Conservation (phyloP, 1,284 basidiomycete genomes). For the Fistulina hepatica region DNA sequence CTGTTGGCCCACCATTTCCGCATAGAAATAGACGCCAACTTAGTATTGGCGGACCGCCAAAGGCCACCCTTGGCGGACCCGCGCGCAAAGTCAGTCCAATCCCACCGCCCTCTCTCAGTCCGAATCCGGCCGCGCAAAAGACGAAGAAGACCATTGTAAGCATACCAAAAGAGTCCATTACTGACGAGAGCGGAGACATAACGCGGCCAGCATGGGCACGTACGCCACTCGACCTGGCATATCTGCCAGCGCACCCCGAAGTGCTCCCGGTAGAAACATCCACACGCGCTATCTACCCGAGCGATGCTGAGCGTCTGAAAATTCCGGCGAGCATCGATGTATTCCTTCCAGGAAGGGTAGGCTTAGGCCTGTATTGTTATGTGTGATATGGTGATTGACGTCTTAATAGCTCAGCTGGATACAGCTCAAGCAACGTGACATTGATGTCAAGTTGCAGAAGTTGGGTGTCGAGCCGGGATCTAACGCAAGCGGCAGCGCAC, state of each 20-base stretch:
- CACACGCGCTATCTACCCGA: slow-evolving; percentile 48
- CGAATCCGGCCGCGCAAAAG: slow-evolving; percentile 32
- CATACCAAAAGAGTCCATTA: slow-evolving; percentile 56
- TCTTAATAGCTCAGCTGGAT: slow-evolving; percentile 56
- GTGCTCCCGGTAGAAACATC: slow-evolving; percentile 36
- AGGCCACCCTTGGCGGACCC: slow-evolving; percentile 68
- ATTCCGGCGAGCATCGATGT: slow-evolving; percentile 63
- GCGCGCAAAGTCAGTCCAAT: slow-evolving; percentile 61
- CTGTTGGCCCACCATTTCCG: slow-evolving; percentile 39
- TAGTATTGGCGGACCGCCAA: slow-evolving; percentile 73
- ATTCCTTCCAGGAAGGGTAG: slow-evolving; percentile 71
- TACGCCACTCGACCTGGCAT: slow-evolving; percentile 34
- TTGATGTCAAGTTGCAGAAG: slow-evolving; percentile 70
- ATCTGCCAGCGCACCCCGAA: slow-evolving; percentile 28
- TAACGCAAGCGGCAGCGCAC: slow-evolving; percentile 39
- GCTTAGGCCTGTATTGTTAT: slow-evolving; percentile 14
- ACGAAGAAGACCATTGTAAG: slow-evolving; percentile 60
- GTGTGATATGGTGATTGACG: slow-evolving; percentile 10
- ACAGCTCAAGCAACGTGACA: slow-evolving; percentile 49
- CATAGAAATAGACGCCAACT: slow-evolving; percentile 45
- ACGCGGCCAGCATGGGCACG: slow-evolving; percentile 54
- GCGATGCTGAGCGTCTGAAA: slow-evolving; percentile 42
- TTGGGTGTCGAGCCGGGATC: slow-evolving; percentile 64
- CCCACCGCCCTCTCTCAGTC: slow-evolving; percentile 28
- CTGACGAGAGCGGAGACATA: slow-evolving; percentile 32